phyloP scores from a whole-genome alignment of 2,329 filamentous ascomycete genomes.

The Colletotrichum scovillei region DNA sequence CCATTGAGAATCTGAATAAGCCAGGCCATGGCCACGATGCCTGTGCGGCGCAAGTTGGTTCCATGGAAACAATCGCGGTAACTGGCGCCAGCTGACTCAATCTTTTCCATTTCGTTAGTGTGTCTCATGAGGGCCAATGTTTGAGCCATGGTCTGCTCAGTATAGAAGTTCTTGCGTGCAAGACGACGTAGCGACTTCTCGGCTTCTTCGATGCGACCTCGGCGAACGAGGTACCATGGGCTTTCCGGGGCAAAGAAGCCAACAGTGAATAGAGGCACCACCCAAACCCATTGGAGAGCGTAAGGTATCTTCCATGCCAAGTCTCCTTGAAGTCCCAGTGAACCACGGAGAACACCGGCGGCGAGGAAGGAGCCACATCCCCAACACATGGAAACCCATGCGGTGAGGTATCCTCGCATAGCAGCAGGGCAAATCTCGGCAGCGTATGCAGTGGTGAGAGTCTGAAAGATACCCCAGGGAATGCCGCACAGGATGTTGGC shows the following conservation, averaged over 20 bases:
- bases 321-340: slow-evolving; percentile 36
- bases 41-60: slow-evolving; percentile 47
- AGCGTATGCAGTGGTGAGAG: slow-evolving; percentile 51
- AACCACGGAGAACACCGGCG: slow-evolving; percentile 47
- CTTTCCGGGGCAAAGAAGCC: slow-evolving; percentile 60
- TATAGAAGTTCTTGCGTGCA: slow-evolving; percentile 45
- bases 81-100: slow-evolving; percentile 42
- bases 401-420: slow-evolving; percentile 53
- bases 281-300: slow-evolving; percentile 63
- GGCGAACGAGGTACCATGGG: slow-evolving; percentile 62
- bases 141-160: slow-evolving; percentile 51
- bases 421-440: slow-evolving; percentile 50
- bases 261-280: slow-evolving; percentile 54
- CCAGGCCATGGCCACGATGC: slow-evolving; percentile 44
- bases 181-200: slow-evolving; percentile 49
- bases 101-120: slow-evolving; percentile 50
- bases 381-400: slow-evolving; percentile 54
- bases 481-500: slow-evolving; percentile 41
- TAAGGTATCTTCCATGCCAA: slow-evolving; percentile 44
- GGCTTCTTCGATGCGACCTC: slow-evolving; percentile 53
- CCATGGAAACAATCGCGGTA: slow-evolving; percentile 54
- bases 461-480: slow-evolving; percentile 49
- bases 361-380: slow-evolving; percentile 50
- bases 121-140: slow-evolving; percentile 53
- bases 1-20: slow-evolving; percentile 41